Base-by-base conservation (phyloP, 345 rosid genomes). In the Eucalyptus marginata region DNA sequence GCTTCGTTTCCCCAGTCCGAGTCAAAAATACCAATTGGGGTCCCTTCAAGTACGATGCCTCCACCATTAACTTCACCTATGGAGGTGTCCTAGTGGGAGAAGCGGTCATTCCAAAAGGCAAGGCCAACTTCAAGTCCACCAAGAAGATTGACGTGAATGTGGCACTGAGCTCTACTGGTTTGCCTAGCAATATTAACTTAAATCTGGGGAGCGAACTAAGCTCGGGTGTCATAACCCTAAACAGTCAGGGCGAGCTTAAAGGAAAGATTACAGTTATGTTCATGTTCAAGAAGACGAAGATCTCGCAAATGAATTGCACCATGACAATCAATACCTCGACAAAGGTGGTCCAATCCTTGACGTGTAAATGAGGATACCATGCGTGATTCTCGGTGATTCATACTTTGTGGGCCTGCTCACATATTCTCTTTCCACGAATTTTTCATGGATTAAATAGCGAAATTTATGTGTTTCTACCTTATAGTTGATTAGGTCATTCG, bases 21-120 rank as follows among this genome's bases (percentile, higher is more conserved):
- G 36, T 90, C 86, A 90, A 88, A 88, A 90, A 90, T 86, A 58
- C 88, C 76, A 90, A 90, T 49, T 89, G 87, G 83, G 90, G 90
- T 33, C 86, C 86, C 46, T 89, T 64, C 85, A 88, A 88, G 83
- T 89, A 68, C 52, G 91, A 87, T 4, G 56, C 66, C n/a, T 54
- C 87, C 66, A 87, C 56, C 24, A 86, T 88, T 27, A 24, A 17
- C 49, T 86, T 90, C 86, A 51, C 86, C 5, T 90, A 90, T 76
- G 86, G 56, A 7, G 89, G 89, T 20, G 86, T 31, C 58, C 51
- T 20, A 20, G 91, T 88, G 44, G 91, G 89, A 22, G 44, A n/a
- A 71, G 79, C 43, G 18, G 80, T 1, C 33, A 54, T 90, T 49
- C 71, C 81, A 33, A 86, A 86, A 51, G 80, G 89, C 84, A 87